These are phyloP conservation scores for Hypoxylon sp. DNA, from an alignment of 2,329 filamentous ascomycete genomes.

Conservation along the genomic window DNA sequence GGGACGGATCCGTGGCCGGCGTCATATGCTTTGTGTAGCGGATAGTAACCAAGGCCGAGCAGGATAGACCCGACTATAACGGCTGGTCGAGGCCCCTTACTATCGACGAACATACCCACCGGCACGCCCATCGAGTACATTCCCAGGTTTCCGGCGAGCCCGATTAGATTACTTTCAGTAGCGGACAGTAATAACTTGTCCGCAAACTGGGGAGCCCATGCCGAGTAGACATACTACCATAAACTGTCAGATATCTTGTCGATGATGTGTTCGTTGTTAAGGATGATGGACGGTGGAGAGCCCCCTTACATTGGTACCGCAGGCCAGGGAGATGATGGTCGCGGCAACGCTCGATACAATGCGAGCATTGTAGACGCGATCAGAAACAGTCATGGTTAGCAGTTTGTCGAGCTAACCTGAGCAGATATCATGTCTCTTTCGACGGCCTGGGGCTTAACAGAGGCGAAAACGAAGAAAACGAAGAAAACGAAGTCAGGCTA, in stretches of 20 bases:
- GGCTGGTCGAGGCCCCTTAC: conserved; percentile 82
- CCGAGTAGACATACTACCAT: conserved; percentile 92
- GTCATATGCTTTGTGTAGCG: conserved; percentile 84
- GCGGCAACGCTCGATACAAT: conserved; percentile 88
- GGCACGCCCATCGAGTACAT: conserved; percentile 96
- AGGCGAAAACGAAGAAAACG: background rate
- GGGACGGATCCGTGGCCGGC: conserved; percentile 72
- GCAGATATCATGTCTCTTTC: conserved; percentile 33
- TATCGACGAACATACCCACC: conserved; percentile 88
- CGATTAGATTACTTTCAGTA: conserved; percentile 94
- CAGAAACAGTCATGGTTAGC: conserved; percentile 62
- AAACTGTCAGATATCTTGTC: conserved; percentile 20
- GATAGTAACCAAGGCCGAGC: conserved; percentile 86
- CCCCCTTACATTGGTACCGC: conserved; percentile 87
- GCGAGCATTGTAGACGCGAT: conserved; percentile 73
- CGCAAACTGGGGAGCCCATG: conserved; percentile 97
- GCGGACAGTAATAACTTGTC: conserved; percentile 87
- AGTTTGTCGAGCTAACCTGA: background rate
- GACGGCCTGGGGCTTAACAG: background rate
- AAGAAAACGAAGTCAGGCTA: conserved; percentile 12
- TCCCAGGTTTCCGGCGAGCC: conserved; percentile 86
- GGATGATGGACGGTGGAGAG: background rate
- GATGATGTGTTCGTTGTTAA: conserved; percentile 14
- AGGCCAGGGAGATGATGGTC: conserved; percentile 87
- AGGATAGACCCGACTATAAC: conserved; percentile 81